Percentiles rank a stretch among this genome's conserved stretches.
phyloP scores from a whole-genome alignment of 768 basidiomycete species.

The Leccinum sublutescens region DNA sequence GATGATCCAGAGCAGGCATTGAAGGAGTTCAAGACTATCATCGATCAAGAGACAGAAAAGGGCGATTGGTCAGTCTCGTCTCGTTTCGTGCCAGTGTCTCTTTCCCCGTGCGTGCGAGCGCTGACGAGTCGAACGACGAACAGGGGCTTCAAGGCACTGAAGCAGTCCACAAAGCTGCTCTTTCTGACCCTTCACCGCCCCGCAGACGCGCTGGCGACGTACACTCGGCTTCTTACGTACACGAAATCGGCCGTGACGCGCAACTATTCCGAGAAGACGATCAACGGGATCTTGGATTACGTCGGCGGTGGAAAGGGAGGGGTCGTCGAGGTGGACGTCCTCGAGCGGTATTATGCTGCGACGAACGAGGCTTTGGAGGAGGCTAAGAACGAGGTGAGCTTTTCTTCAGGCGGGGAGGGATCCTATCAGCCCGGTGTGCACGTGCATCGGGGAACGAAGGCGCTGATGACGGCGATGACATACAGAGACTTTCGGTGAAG shows the following conservation, averaged over 20 bases:
- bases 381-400: constrained; percentile 88
- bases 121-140: not conserved
- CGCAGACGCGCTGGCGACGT: constrained; percentile 80
- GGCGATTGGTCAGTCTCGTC: constrained; percentile 76
- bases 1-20: constrained; percentile 91
- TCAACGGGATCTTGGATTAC: constrained; percentile 97
- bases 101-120: not conserved
- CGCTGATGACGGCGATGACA: constrained; percentile 1
- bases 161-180: constrained; percentile 94
- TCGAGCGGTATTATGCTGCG: constrained; percentile 94
- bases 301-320: constrained; percentile 89
- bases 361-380: constrained; percentile 90
- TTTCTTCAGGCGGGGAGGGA: not conserved
- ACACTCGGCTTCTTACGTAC: constrained; percentile 83
- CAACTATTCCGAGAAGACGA: constrained; percentile 97
- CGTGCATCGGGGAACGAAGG: not conserved
- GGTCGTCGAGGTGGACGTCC: constrained; percentile 73
- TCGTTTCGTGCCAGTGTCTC: not conserved
- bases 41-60: constrained; percentile 87
- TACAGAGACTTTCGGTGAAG: constrained; percentile 86
- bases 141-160: constrained; percentile 77
- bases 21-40: constrained; percentile 85
- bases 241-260: constrained; percentile 95
- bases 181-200: constrained; percentile 79
- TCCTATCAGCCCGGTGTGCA: not conserved